A percentile compares a stretch with the other conserved stretches of the same genome.
Evolutionary conservation across 1,284 basidiomycete species (phyloP).

Genomic region (Marasmius oreades): DNA sequence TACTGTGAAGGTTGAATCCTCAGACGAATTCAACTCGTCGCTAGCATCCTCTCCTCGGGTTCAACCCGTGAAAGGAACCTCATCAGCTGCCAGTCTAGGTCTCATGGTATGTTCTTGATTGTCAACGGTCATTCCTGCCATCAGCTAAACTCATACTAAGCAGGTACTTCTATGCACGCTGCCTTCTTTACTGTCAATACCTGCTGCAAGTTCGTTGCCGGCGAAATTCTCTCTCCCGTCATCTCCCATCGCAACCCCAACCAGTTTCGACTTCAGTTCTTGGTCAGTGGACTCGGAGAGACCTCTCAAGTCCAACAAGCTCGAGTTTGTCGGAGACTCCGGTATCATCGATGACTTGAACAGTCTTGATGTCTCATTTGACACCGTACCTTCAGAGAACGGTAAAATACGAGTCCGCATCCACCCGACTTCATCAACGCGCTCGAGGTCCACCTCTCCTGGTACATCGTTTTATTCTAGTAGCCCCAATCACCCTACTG

Average conservation of each 20-base stretch:
- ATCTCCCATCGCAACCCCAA: conserved; percentile 41
- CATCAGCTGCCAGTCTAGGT: conserved; percentile 58
- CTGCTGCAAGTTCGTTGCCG: conserved; percentile 48
- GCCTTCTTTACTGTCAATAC: conserved; percentile 68
- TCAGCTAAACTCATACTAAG: conserved; percentile 26
- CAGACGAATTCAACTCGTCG: conserved; percentile 34
- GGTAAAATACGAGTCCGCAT: conserved; percentile 73
- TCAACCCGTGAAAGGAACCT: conserved; percentile 37
- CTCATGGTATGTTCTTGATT: conserved; percentile 55
- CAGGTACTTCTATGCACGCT: conserved; percentile 71
- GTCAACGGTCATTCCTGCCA: conserved; percentile 13
- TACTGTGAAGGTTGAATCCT: conserved; percentile 52
- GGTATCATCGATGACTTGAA: conserved; percentile 47
- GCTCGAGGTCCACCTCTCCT: conserved; percentile 35
- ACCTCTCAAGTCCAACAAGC: conserved; percentile 35
- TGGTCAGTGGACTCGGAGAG: conserved; percentile 50
- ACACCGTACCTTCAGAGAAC: conserved; percentile 55
- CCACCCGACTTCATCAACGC: conserved; percentile 52
- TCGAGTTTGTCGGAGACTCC: conserved; percentile 51
- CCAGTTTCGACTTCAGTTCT: conserved; percentile 51
- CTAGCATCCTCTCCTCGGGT: conserved; percentile 37
- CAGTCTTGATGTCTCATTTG: conserved; percentile 69
- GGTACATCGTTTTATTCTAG: conserved; percentile 21
- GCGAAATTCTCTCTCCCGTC: conserved; percentile 54
- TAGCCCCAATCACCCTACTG: conserved; percentile 24